These are phyloP conservation scores for Ogataea nitratoaversa DNA, from an alignment of 805 yeast species.

Conservation along the genomic window DNA sequence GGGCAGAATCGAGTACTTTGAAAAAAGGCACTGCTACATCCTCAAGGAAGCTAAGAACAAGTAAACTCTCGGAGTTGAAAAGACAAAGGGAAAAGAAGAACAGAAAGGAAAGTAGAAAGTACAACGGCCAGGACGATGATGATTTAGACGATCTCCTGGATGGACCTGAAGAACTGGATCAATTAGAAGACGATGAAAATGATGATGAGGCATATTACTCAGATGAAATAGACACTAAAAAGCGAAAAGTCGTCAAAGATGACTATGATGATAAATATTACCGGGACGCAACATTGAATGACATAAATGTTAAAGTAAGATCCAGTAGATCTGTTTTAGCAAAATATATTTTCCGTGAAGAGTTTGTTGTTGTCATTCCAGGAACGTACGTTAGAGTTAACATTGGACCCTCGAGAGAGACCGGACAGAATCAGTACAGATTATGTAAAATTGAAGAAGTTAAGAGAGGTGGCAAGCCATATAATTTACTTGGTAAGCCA, in stretches of 20 bases:
- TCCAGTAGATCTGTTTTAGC: slow-evolving; percentile 75
- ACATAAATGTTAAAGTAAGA: slow-evolving; percentile 60
- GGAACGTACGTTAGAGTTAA: slow-evolving; percentile 83
- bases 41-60: slow-evolving; percentile 28
- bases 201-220: slow-evolving; percentile 29
- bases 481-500: slow-evolving; percentile 38
- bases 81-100: slow-evolving; percentile 33
- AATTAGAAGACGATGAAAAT: slow-evolving; percentile 43
- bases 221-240: slow-evolving; percentile 22
- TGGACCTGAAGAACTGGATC: slow-evolving; percentile 36
- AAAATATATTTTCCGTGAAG: slow-evolving; percentile 77
- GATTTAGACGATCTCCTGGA: slow-evolving; percentile 33
- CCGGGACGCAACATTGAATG: slow-evolving; percentile 50
- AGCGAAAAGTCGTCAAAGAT: slow-evolving; percentile 44
- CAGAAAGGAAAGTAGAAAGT: slow-evolving; percentile 24
- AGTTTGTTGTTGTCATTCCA: slow-evolving; percentile 61
- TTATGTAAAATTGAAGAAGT: slow-evolving; percentile 77
- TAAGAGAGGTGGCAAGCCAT: slow-evolving; percentile 34
- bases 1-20: slow-evolving; percentile 33
- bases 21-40: slow-evolving; percentile 22
- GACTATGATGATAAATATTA: slow-evolving; percentile 32
- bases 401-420: slow-evolving; percentile 64
- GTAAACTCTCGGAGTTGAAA: slow-evolving; percentile 32
- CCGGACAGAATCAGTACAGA: slow-evolving; percentile 66
- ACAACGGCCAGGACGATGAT: slow-evolving; percentile 41